Percentiles rank a stretch among this genome's conserved stretches.
Evolutionary conservation across 225 moss, liverwort and hornwort genomes (phyloP).

Genomic region (Straminergon stramineum): DNA sequence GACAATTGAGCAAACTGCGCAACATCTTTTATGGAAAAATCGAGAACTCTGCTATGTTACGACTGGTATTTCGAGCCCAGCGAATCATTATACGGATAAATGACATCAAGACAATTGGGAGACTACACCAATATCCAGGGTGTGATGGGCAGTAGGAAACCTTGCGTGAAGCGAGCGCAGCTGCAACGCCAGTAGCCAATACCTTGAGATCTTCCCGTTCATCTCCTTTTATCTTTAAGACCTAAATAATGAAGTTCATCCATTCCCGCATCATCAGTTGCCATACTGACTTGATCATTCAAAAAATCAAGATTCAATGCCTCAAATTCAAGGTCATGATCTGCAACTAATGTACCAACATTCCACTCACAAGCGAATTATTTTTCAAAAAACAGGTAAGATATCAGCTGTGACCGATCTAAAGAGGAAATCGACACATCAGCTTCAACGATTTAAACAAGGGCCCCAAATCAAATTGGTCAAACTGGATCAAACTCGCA

Average conservation of each 20-base stretch:
- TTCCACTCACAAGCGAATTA: neutral
- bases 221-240: slow-evolving; percentile 86
- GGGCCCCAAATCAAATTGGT: neutral
- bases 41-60: neutral
- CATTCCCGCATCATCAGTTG: neutral
- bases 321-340: slow-evolving; percentile 1
- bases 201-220: slow-evolving; percentile 98
- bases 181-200: slow-evolving; percentile 91
- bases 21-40: neutral
- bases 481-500: neutral
- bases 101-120: neutral
- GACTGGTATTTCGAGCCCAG: neutral
- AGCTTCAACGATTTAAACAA: neutral
- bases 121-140: neutral
- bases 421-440: neutral
- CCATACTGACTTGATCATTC: neutral
- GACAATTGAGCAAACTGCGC: neutral
- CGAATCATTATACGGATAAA: neutral
- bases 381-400: neutral
- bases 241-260: slow-evolving; percentile 32
- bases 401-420: neutral
- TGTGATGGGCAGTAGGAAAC: slow-evolving; percentile 12
- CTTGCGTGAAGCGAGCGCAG: slow-evolving; percentile 95
- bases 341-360: neutral
- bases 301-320: neutral